Base-by-base conservation (phyloP, 371 early-diverging fungal species). In the Apophysomyces trapeziformis region DNA sequence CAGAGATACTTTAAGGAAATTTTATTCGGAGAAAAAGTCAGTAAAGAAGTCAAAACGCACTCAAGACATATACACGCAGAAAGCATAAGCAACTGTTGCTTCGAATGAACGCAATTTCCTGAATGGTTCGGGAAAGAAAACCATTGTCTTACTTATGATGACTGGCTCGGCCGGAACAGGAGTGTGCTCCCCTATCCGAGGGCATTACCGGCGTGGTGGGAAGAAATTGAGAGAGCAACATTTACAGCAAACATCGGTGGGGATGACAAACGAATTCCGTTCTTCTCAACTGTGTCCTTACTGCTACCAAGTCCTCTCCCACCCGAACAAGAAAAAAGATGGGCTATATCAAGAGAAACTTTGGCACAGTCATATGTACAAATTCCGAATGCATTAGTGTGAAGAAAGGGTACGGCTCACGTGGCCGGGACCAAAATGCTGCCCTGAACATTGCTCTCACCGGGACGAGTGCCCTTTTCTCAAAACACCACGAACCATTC, bases 301-400 rank as follows among this genome's bases (percentile, higher is more conserved):
- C 16, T 47, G 21, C 16, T 47, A 47, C 16, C 47, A 47, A 47
- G 16, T 16, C 2, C n/a, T 47, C 47, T 14, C 14, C 16, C 47
- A 47, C n/a, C 47, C 16, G 16, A 47, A 11, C 47, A 47, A 47
- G 47, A 47, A 47, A 16, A 47, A 47, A 47, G 47, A 47, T 47
- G 41, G 41, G 41, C 13, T 13, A 13, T 2, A 5, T 8, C 8
- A 41, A 11, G 41, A 26, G 5, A 41, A 41, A 41, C 13, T 41
- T 11, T 13, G 41, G 41, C 13, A 41, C 41, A 13, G 41, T 41
- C 8, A 41, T 41, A 1, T 47, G 21, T 47, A 47, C 47, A 47
- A 18, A 47, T 47, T 11, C 41, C 13, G 41, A 41, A 41, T 41
- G 41, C 41, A 41, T 41, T 13, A 41, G 41, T 41, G 41, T 41